Base-by-base conservation (phyloP, 2,329 filamentous ascomycete genomes). In the Xylaria sp. region DNA sequence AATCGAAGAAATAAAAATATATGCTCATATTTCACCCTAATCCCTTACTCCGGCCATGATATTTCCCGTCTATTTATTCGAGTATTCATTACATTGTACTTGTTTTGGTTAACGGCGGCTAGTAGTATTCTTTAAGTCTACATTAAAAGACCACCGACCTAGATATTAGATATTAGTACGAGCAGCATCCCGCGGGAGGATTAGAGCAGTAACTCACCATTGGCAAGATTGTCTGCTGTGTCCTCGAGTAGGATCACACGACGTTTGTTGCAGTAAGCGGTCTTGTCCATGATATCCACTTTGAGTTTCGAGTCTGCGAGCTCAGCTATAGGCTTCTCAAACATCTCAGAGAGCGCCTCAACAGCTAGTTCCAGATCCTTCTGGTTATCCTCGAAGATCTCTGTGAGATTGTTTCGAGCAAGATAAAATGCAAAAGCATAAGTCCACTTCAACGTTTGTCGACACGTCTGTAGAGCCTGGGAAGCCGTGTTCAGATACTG, bases 361-460 rank as follows among this genome's bases (percentile, higher is more conserved):
- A 98, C 96, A 0, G 96, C 95, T 90, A 99, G 92, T 81, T 99
- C 96, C 27, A 99, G 83, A 78, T 99, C 96, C 81, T 97, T 97
- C 78, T 99, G 96, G 79, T 99, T 99, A 80, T 98, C 94, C 80
- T 99, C 96, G 69, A 99, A 99, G 63, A 99, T 98, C 78, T 95
- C 93, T 0, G 96, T 98, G 65, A 96, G 84, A 78, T 99, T 98
- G 85, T 98, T 98, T 65, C 93, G 90, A 2, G 92, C 91, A n/a
- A 99, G 89, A 78, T 99, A 99, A 79, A 96, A 99, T 0, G 96
- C 96, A 81, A 99, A 99, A 0, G 96, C 96, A 77, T 99, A 99
- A 0, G 96, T 99, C 96, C 96, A 99, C 83, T 99, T 99, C 5
- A 99, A 86, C 0, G 96, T 99, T 82, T 98, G 95, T n/a, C 96